Evolutionary conservation across 2,329 filamentous ascomycete species (phyloP).

Genomic region (Colletotrichum brevisporum): DNA sequence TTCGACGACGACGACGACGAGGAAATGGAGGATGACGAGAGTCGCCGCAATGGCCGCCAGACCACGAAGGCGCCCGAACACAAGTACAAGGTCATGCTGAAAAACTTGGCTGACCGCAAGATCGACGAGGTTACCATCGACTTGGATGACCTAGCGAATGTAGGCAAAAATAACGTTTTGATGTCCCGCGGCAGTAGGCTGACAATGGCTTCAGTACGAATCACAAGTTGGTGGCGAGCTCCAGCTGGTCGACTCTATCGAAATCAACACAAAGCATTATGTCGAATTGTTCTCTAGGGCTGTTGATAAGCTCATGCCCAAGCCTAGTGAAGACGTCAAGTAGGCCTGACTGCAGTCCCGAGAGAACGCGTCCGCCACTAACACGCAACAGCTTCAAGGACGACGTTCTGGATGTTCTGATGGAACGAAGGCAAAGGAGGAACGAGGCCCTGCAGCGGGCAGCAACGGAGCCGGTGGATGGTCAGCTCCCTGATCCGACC

Average conservation of each 20-base stretch:
- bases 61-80: slow-evolving; percentile 72
- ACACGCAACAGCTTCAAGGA: slow-evolving; percentile 82
- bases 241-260: slow-evolving; percentile 85
- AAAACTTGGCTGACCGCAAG: slow-evolving; percentile 86
- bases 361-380: neutral
- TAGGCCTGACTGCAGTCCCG: slow-evolving; percentile 56
- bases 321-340: slow-evolving; percentile 82
- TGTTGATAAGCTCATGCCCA: slow-evolving; percentile 88
- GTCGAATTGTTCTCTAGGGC: slow-evolving; percentile 92
- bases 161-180: slow-evolving; percentile 75
- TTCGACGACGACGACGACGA: slow-evolving; percentile 94
- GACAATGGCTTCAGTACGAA: slow-evolving; percentile 74
- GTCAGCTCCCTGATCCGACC: slow-evolving; percentile 66
- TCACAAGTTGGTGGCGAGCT: slow-evolving; percentile 76
- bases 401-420: slow-evolving; percentile 95
- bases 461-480: slow-evolving; percentile 62
- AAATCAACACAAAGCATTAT: slow-evolving; percentile 94
- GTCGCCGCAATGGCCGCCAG: slow-evolving; percentile 60
- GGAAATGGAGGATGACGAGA: slow-evolving; percentile 87
- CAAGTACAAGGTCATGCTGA: slow-evolving; percentile 92
- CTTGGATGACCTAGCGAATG: slow-evolving; percentile 85
- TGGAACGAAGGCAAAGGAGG: slow-evolving; percentile 89
- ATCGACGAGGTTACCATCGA: slow-evolving; percentile 86
- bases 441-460: slow-evolving; percentile 82
- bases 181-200: slow-evolving; percentile 81